phyloP scores from a whole-genome alignment of 768 basidiomycete genomes.

The Dictyophora rubrovolvata region DNA sequence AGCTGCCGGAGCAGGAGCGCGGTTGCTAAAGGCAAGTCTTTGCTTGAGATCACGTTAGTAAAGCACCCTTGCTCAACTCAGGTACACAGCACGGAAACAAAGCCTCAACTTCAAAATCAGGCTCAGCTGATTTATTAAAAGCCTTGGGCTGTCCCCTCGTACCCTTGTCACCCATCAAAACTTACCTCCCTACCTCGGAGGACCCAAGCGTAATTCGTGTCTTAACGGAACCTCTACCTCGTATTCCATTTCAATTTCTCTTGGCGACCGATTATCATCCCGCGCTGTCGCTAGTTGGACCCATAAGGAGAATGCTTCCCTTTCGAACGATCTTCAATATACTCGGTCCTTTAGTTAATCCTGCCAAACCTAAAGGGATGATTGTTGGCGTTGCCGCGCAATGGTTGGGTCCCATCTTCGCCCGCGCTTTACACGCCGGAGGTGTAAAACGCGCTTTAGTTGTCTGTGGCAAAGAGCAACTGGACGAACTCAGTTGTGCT shows the following conservation, averaged over 20 bases:
- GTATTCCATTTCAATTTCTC: conserved; percentile 82
- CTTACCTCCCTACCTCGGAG: conserved; percentile 30
- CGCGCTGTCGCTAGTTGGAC: conserved; percentile 66
- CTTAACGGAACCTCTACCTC: conserved; percentile 34
- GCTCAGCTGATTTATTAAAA: conserved; percentile 86
- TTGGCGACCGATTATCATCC: conserved; percentile 94
- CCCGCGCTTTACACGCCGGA: conserved; percentile 56
- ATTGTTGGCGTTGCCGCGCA: conserved; percentile 82
- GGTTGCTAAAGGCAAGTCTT: conserved; percentile 69
- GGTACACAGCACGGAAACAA: conserved; percentile 67
- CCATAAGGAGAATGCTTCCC: conserved; percentile 75
- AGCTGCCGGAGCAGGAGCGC: conserved; percentile 87
- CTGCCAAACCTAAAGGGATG: conserved; percentile 78
- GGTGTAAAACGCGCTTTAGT: conserved; percentile 81
- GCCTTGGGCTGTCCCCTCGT: conserved; percentile 71
- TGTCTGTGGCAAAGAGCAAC: conserved; percentile 82
- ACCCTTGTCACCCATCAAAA: conserved; percentile 45
- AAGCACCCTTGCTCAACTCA: background rate
- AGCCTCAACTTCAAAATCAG: conserved; percentile 90
- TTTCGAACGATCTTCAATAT: conserved; percentile 97
- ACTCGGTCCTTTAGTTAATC: conserved; percentile 90
- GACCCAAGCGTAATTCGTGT: background rate
- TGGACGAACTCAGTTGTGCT: conserved; percentile 94
- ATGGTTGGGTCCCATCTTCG: conserved; percentile 75
- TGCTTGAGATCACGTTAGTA: background rate